Evolutionary conservation across 2,329 filamentous ascomycete genomes (phyloP), one percentile per base, ranked within the genome.

Genomic region (Colletotrichum tofieldiae): DNA sequence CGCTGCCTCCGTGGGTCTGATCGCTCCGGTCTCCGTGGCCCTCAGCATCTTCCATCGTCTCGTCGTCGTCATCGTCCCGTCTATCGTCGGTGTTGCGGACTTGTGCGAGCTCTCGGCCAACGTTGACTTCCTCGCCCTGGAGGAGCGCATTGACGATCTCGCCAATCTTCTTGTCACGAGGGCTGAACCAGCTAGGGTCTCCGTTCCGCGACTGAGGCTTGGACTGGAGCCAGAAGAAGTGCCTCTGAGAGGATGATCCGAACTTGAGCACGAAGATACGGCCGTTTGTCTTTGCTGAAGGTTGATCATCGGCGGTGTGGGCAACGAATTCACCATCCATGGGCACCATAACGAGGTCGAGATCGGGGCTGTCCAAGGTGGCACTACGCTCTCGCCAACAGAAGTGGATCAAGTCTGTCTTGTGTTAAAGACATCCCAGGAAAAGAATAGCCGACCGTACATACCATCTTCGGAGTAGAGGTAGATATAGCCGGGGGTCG

Each of bases 191-290:
- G 83, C 90, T 91, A 9, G 91, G 85, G 76, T 96, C 91, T 62
- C 87, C 92, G 80, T 84, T 88, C 75, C 86, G 89, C 79, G 83
- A 90, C 84, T 98, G 95, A 41, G 93, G 89, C 83, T 95, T 95
- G 39, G 94, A 96, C 84, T 99, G 96, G 79, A 99, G 87, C 95
- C 96, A 99, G 86, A 98, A 99, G 72, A 98, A 88, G 83, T 98
- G 89, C 78, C 95, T 92, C 83, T 97, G 92, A 71, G 95, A 96
- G 74, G 94, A 98, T 16, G 95, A 98, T 39, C 89, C 90, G 85
- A 99, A 99, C 83, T 97, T 98, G 79, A 99, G 91, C 70, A 93
- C 92, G 81, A 95, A 98, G 81, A 99, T 92, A 78, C 96, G 94
- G 76, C 95, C 97, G 80, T 97, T 95, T 56, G 93, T 92, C 79